Base-by-base conservation (phyloP, 2,329 filamentous ascomycete genomes). In the Beauveria asiatica region DNA sequence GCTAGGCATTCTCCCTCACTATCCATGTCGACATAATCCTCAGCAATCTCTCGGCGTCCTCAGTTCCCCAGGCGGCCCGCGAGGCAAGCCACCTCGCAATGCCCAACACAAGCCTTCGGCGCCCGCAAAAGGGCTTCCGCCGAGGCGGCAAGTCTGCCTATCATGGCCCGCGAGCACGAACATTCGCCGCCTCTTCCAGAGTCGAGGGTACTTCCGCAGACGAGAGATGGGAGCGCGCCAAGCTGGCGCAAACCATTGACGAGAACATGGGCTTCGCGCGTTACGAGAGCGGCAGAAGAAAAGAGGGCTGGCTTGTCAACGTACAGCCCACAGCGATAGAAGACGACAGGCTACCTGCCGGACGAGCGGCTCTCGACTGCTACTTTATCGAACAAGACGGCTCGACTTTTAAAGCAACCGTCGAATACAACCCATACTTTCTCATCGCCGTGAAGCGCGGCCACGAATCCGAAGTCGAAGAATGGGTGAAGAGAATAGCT, bases 371-470 rank as follows among this genome's bases (percentile, higher is more conserved):
- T 9, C 85, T 99, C 60, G 94, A 99, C 76, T 97, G 92, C 75
- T 99, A 97, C 78, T 99, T 99, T 75, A 88, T 99, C 62, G 90
- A 92, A 68, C 90, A 93, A 61, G 89, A 96, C 68, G 83, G 90
- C 16, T 84, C 87, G 53, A 93, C 89, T 5, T 99, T 99, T 81
- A 99, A 99, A 73, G 92, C 94, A 11, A 97, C 92, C 0, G 77
- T 99, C 65, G 91, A 96, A 76, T 97, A 96, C 72, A 92, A 97
- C 67, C 94, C 94, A 0, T 99, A 99, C 77, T 96, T 99, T 67
- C 76, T 99, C 62, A 85, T 99, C 57, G 93, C 92, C 0, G 90
- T 92, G 57, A 94, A 92, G 73, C 89, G 87, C 69, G 90, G 92
- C 8, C 86, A 86, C 67, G 95, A 99, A 76, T 83, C 85, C 56